phyloP scores from a whole-genome alignment of 352 stramenopile species.

The Phytopythium sindhum region DNA sequence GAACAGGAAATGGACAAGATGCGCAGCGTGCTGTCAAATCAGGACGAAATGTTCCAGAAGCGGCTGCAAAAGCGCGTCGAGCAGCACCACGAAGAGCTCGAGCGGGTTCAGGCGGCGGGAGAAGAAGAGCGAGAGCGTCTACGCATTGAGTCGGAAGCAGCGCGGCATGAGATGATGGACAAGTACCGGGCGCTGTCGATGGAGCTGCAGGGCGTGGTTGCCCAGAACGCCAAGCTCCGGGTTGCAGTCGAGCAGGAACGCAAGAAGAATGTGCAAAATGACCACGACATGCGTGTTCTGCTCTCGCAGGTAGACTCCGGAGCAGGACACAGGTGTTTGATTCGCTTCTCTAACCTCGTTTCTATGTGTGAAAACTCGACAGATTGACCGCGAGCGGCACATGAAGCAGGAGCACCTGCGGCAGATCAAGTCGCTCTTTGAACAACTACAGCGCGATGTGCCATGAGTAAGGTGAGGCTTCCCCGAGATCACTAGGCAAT shows the following conservation, averaged over 20 bases:
- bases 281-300: constrained; percentile 65
- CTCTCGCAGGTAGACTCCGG: constrained; percentile 37
- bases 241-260: constrained; percentile 39
- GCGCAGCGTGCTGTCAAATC: constrained; percentile 43
- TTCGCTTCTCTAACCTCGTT: background rate
- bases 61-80: constrained; percentile 46
- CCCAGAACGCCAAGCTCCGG: constrained; percentile 50
- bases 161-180: constrained; percentile 30
- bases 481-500: background rate
- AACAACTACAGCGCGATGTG: constrained; percentile 58
- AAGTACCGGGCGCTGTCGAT: constrained; percentile 35
- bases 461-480: constrained; percentile 15
- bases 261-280: constrained; percentile 41
- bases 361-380: background rate
- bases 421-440: constrained; percentile 76
- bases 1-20: constrained; percentile 71
- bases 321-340: background rate
- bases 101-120: constrained; percentile 15
- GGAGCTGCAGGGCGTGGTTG: constrained; percentile 41
- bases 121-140: constrained; percentile 42
- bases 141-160: constrained; percentile 27
- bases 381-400: constrained; percentile 69
- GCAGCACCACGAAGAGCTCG: constrained; percentile 40
- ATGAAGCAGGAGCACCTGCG: constrained; percentile 65
- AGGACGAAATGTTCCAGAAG: constrained; percentile 54